A percentile compares a stretch with the other conserved stretches of the same genome.
phyloP scores from a whole-genome alignment of 306 rosid genomes.

The Ochetophila trinervis region DNA sequence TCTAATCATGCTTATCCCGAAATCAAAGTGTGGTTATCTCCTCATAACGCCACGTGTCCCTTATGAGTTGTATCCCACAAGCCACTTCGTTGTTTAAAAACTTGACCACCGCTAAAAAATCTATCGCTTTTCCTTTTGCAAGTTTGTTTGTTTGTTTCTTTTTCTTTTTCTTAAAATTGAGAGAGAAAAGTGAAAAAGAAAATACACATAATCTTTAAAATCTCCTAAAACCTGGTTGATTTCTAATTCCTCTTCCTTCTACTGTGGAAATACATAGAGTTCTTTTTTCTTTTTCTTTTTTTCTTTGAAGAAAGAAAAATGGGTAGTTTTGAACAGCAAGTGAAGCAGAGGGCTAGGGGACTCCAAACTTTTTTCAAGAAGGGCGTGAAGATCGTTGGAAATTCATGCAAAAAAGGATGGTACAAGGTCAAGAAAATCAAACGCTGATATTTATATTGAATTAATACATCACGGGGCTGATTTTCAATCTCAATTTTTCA shows the following conservation, averaged over 20 bases:
- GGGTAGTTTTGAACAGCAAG: conserved; percentile 56
- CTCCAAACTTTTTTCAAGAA: conserved; percentile 47
- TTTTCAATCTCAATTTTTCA: not conserved
- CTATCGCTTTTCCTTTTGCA: not conserved
- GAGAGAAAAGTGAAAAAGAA: not conserved
- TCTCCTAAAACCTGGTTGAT: not conserved
- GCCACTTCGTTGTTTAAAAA: not conserved
- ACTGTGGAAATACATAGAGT: no score
- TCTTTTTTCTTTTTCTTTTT: not conserved
- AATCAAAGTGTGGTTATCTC: conserved; percentile 24
- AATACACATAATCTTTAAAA: not conserved
- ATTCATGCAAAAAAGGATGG: conserved; percentile 88
- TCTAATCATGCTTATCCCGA: conserved; percentile 35
- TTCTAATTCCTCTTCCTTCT: not conserved
- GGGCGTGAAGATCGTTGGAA: conserved; percentile 60
- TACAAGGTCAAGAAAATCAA: conserved; percentile 25
- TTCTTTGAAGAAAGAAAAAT: not conserved
- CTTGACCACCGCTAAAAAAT: not conserved
- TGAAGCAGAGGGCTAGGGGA: conserved; percentile 55
- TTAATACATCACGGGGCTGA: not conserved
- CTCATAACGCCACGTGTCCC: conserved; percentile 34
- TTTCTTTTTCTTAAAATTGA: no score
- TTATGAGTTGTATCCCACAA: conserved; percentile 45
- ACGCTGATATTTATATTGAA: conserved; percentile 28
- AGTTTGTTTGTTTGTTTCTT: no score